phyloP scores from a whole-genome alignment of 2,329 filamentous ascomycete species.

The Aschersonia sp. region DNA sequence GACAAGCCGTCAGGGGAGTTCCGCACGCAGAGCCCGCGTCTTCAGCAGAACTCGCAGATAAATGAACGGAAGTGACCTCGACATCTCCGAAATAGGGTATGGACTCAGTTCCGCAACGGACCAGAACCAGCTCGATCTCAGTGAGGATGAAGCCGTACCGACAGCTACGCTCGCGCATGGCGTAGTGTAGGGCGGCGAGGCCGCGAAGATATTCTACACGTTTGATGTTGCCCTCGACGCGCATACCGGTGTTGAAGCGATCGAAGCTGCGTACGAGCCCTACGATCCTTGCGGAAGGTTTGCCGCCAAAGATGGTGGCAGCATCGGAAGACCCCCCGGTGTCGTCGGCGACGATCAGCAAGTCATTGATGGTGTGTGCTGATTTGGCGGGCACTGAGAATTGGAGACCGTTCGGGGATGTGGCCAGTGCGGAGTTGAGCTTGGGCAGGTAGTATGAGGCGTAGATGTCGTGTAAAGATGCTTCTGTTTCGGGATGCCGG shows the following conservation, averaged over 20 bases:
- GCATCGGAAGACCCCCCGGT: constrained; percentile 41
- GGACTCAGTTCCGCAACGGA: constrained; percentile 59
- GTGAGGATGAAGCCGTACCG: constrained; percentile 95
- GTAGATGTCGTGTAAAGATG: constrained; percentile 61
- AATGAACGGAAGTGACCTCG: constrained; percentile 53
- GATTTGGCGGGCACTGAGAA: constrained; percentile 26
- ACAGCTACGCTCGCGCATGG: constrained; percentile 86
- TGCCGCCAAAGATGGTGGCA: constrained; percentile 31
- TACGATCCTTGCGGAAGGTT: constrained; percentile 47
- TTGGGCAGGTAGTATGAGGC: constrained; percentile 70
- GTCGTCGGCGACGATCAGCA: constrained; percentile 52
- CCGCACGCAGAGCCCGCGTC: constrained; percentile 21
- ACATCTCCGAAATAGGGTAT: constrained; percentile 81
- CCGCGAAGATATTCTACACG: constrained; percentile 82
- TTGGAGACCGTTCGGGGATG: constrained; percentile 55
- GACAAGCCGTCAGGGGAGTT: constrained; percentile 49
- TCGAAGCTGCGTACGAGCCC: constrained; percentile 87
- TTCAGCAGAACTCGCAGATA: constrained; percentile 26
- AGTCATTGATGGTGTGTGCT: constrained; percentile 27
- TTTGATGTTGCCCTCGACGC: constrained; percentile 68
- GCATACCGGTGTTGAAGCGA: constrained; percentile 92
- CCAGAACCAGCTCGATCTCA: constrained; percentile 86
- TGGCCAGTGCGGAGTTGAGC: constrained; percentile 68
- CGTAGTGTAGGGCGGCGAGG: constrained; percentile 72
- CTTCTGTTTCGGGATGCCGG: constrained; percentile 65